Percentiles rank a stretch among this genome's conserved stretches.
These are phyloP conservation scores for Helminthosporium solani DNA, from an alignment of 2,329 filamentous ascomycete genomes.

Conservation along the genomic window DNA sequence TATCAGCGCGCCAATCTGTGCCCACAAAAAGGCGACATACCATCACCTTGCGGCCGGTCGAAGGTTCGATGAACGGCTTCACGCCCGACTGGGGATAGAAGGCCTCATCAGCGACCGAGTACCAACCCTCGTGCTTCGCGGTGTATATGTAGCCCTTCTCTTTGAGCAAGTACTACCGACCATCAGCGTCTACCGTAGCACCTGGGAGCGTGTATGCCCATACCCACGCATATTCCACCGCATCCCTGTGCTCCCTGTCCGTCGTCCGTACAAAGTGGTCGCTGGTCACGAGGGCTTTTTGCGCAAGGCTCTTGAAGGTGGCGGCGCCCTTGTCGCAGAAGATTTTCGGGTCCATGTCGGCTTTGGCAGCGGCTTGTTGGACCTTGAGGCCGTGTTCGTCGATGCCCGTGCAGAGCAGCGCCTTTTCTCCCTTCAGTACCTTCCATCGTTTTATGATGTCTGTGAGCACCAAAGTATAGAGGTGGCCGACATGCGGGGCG, in stretches of 20 bases:
- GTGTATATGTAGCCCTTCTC: slow-evolving; percentile 79
- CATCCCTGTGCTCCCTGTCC: slow-evolving; percentile 74
- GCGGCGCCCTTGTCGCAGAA: slow-evolving; percentile 85
- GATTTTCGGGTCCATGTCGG: slow-evolving; percentile 71
- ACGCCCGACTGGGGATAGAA: slow-evolving; percentile 83
- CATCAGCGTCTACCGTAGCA: slow-evolving; percentile 21
- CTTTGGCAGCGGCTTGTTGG: slow-evolving; percentile 76
- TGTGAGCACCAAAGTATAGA: slow-evolving; percentile 88
- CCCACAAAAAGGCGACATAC: slow-evolving; percentile 40
- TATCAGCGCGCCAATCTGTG: slow-evolving; percentile 11
- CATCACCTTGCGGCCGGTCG: slow-evolving; percentile 80
- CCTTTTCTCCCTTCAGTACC: slow-evolving; percentile 67
- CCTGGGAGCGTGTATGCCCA: slow-evolving; percentile 2
- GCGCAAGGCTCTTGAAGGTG: slow-evolving; percentile 74
- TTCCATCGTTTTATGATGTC: slow-evolving; percentile 95
- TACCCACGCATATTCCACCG: slow-evolving; percentile 88
- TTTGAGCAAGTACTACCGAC: slow-evolving; percentile 62
- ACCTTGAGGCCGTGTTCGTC: slow-evolving; percentile 99
- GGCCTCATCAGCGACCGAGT: slow-evolving; percentile 93
- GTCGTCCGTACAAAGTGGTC: slow-evolving; percentile 94
- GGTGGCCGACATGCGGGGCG: slow-evolving; percentile 87
- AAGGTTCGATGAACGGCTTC: slow-evolving; percentile 71
- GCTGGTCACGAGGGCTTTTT: slow-evolving; percentile 67
- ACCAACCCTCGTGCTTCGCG: slow-evolving; percentile 89
- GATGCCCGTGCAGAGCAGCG: slow-evolving; percentile 83